Base-by-base conservation (phyloP, 1,284 basidiomycete genomes). In the Cryptococcus neoformans region DNA sequence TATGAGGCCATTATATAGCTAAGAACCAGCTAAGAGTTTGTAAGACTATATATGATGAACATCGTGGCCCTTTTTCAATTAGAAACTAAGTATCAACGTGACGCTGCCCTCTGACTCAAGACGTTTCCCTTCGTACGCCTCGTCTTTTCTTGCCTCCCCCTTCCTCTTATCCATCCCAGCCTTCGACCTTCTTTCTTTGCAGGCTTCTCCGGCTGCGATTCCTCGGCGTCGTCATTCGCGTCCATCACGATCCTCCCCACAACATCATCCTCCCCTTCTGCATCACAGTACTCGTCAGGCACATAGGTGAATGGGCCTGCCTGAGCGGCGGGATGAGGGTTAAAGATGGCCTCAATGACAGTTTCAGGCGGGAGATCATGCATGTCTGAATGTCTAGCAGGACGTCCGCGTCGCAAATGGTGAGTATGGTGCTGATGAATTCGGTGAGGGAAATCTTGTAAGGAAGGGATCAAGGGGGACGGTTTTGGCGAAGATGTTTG, bases 341-440 rank as follows among this genome's bases (percentile, higher is more conserved):
- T 76, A 65, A 75, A 77, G 16, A 75, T 60, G 21, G 63, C 62
- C 59, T 77, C 74, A 41, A 74, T 72, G 41, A 75, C 63, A 1
- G 65, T 57, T 34, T 76, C 73, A 4, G 75, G 65, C 0, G 66
- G 54, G 11, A 69, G 53, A 36, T 71, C 66, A 47, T 62, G 55
- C 7, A 62, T 58, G 17, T 58, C 61, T 11, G 54, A 59, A 7
- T 45, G 46, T 3, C 35, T 56, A 9, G 28, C n/a, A 11, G 10
- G 17, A 39, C 41, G 49, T n/a, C 39, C 38, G 17, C 9, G 37
- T 6, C 17, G 38, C 14, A 41, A 44, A 53, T 62, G 58, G 28
- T 58, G 58, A 16, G 51, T 55, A 36, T 63, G 60, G 44, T 63
- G 62, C 14, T 51, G 53, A 48, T 60, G 60, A 17, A 55, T 49